These are phyloP conservation scores for Fusarium sp. DNA, from an alignment of 2,329 filamentous ascomycete genomes.

Conservation along the genomic window DNA sequence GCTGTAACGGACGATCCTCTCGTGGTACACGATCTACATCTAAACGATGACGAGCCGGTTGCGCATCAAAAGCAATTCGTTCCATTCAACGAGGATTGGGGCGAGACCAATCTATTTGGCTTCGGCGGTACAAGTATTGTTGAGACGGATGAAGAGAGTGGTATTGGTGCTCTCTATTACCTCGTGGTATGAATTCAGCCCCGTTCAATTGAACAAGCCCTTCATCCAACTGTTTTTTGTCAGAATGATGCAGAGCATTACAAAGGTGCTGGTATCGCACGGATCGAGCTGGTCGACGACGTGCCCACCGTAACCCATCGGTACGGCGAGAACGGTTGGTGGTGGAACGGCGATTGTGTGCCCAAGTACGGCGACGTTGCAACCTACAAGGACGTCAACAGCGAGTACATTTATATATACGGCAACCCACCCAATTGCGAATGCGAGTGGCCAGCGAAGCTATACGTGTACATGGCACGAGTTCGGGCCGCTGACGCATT, in stretches of 20 bases:
- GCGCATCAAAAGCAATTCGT: constrained; percentile 56
- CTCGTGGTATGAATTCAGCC: constrained; percentile 49
- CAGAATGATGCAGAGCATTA: constrained; percentile 55
- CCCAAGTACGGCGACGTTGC: constrained; percentile 58
- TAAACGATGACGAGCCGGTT: constrained; percentile 51
- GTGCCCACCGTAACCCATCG: constrained; percentile 56
- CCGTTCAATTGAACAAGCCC: neutral
- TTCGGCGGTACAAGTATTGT: constrained; percentile 60
- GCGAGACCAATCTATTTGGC: constrained; percentile 53
- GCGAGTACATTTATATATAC: constrained; percentile 57
- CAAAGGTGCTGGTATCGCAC: constrained; percentile 56
- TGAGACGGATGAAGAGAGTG: constrained; percentile 50
- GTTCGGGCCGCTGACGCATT: constrained; percentile 56
- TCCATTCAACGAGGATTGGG: constrained; percentile 55
- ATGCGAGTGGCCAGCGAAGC: constrained; percentile 41
- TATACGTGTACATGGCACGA: constrained; percentile 56
- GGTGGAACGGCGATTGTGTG: constrained; percentile 53
- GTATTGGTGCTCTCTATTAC: constrained; percentile 54
- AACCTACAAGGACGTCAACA: constrained; percentile 56
- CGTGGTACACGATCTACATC: constrained; percentile 54
- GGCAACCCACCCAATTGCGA: constrained; percentile 56
- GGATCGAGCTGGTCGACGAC: constrained; percentile 52
- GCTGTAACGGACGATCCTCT: constrained; percentile 54
- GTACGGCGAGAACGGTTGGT: constrained; percentile 46
- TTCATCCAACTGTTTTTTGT: rapidly evolving